phyloP scores from a whole-genome alignment of 306 rosid species.

The Ormosia semicastrata region DNA sequence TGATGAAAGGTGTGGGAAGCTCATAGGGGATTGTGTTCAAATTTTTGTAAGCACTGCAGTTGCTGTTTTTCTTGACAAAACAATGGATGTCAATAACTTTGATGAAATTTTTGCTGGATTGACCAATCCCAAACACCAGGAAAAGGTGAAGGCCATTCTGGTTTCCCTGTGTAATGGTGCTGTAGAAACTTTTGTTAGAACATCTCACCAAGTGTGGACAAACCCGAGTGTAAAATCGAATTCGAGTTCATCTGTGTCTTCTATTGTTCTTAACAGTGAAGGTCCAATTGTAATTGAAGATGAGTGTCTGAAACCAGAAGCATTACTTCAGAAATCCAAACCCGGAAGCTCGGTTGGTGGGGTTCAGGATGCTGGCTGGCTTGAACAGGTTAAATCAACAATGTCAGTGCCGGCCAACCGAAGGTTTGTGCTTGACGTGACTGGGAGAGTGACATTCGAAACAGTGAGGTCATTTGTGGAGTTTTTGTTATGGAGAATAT shows the following conservation, averaged over 20 bases:
- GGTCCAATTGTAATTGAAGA: conserved; percentile 18
- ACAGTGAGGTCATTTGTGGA: conserved; percentile 68
- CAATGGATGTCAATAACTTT: conserved; percentile 69
- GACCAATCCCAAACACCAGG: conserved; percentile 76
- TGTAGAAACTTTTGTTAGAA: conserved; percentile 77
- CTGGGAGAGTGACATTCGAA: conserved; percentile 83
- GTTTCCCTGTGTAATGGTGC: conserved; percentile 84
- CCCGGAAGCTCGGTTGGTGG: conserved; percentile 27
- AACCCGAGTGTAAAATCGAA: conserved; percentile 28
- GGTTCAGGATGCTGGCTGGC: conserved; percentile 52
- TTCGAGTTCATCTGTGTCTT: conserved; percentile 16
- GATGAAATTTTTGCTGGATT: conserved; percentile 74
- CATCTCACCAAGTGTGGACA: conserved; percentile 78
- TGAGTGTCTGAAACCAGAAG: conserved; percentile 35
- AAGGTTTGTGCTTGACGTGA: conserved; percentile 75
- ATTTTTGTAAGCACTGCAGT: conserved; percentile 87
- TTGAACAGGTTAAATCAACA: conserved; percentile 67
- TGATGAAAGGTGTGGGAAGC: conserved; percentile 47
- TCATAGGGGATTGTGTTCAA: conserved; percentile 59
- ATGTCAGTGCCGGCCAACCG: conserved; percentile 73
- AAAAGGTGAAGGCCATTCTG: conserved; percentile 57
- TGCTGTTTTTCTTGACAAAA: conserved; percentile 76
- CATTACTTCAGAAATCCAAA: conserved; percentile 29
- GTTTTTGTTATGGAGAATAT: conserved; percentile 54
- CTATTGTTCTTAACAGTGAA: conserved; percentile 33